These are phyloP conservation scores for Macrophomina phaseolina DNA, from an alignment of 2,329 filamentous ascomycete genomes.

Conservation along the genomic window DNA sequence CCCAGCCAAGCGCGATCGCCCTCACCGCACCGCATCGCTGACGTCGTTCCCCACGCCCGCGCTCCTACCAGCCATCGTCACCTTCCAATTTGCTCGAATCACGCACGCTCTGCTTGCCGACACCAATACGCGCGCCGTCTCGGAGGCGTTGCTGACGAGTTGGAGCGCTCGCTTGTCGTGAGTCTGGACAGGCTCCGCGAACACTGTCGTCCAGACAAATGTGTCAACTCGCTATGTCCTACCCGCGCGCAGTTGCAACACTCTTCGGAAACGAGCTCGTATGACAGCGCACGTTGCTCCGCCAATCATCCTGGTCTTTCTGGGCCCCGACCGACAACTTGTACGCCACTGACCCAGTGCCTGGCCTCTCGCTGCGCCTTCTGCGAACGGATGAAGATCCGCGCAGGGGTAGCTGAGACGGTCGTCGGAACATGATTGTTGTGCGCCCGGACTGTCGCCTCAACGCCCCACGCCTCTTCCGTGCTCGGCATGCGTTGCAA, in stretches of 20 bases:
- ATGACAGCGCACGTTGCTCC: not conserved
- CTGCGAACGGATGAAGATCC: not conserved
- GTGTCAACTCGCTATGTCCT: too few relatives aligned
- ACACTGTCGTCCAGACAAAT: too few relatives aligned
- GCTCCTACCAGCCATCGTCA: slow-evolving; percentile 7
- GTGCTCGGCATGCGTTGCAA: too few relatives aligned
- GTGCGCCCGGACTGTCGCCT: too few relatives aligned
- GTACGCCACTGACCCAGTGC: not conserved
- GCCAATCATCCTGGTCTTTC: not conserved
- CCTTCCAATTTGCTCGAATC: not conserved
- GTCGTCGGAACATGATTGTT: too few relatives aligned
- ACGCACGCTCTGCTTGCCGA: not conserved
- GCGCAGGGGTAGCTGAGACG: too few relatives aligned
- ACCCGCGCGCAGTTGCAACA: too few relatives aligned
- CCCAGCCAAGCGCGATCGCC: slow-evolving; percentile 12
- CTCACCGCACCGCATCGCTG: slow-evolving; percentile 15
- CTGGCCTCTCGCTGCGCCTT: not conserved
- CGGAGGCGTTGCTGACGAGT: too few relatives aligned
- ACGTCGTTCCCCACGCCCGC: slow-evolving; percentile 1
- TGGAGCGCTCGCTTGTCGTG: too few relatives aligned
- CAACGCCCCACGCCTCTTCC: too few relatives aligned
- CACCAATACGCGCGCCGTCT: not conserved
- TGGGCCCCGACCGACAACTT: not conserved
- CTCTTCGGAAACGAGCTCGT: too few relatives aligned
- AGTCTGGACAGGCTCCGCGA: too few relatives aligned